phyloP scores from a whole-genome alignment of 345 rosid genomes.

The Syzygium oleosum region DNA sequence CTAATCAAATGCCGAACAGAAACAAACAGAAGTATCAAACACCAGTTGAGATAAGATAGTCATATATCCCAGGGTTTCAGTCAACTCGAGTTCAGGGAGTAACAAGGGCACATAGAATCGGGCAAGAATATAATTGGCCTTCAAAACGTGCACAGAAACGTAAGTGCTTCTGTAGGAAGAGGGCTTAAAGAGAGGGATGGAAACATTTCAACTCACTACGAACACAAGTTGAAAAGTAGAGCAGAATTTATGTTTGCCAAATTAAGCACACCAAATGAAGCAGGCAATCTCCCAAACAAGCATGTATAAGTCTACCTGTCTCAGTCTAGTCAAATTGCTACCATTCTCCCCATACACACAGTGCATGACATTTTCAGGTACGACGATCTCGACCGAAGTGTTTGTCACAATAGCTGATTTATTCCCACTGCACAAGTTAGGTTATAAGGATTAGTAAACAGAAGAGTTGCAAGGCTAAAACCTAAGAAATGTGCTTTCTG shows the following conservation, averaged over 20 bases:
- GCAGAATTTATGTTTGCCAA: neutral
- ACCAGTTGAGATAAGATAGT: neutral
- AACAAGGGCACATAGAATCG: neutral
- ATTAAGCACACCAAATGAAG: neutral
- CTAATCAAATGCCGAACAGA: neutral
- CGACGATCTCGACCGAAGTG: slow-evolving; percentile 72
- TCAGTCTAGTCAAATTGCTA: slow-evolving; percentile 62
- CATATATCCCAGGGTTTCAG: neutral
- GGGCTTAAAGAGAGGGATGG: neutral
- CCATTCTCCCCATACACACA: slow-evolving; percentile 86
- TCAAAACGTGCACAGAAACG: neutral
- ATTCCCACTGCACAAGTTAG: slow-evolving; percentile 48
- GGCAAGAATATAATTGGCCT: neutral
- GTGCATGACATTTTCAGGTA: slow-evolving; percentile 64
- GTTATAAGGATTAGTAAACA: neutral
- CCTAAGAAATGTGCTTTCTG: neutral
- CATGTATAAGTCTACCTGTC: slow-evolving; percentile 37
- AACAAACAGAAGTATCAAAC: neutral
- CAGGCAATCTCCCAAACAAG: neutral
- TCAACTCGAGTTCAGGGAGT: neutral
- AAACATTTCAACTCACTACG: neutral
- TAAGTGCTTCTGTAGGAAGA: neutral
- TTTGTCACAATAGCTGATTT: slow-evolving; percentile 79
- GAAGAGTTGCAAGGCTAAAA: neutral
- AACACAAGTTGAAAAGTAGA: neutral